Conservation (phyloP, 352 stramenopile species). For the Blastocystis sp. region DNA sequence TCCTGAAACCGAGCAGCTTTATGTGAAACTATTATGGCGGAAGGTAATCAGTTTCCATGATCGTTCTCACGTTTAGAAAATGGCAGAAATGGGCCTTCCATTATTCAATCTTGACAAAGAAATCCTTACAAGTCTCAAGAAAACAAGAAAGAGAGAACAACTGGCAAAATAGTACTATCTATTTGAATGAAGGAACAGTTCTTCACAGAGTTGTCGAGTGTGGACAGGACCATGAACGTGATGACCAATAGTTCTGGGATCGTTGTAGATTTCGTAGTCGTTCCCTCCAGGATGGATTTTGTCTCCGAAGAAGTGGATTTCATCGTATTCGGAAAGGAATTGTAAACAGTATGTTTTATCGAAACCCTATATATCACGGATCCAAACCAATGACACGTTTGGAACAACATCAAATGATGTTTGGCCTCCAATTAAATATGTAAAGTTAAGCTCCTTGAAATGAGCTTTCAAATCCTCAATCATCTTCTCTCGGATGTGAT, state of each 20-base stretch:
- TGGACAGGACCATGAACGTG: conserved; percentile 4
- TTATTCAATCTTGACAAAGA: conserved; percentile 38
- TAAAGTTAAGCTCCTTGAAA: conserved; percentile 26
- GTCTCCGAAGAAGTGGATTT: conserved; percentile 62
- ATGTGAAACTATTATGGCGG: conserved; percentile 30
- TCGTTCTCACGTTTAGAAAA: not conserved
- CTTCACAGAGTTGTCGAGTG: not conserved
- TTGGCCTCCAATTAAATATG: conserved; percentile 57
- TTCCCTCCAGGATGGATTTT: conserved; percentile 48
- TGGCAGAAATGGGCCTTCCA: not conserved
- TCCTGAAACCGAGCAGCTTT: not conserved
- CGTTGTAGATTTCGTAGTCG: conserved; percentile 46
- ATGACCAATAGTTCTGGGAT: conserved; percentile 44
- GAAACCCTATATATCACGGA: conserved; percentile 2
- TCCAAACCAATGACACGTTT: not conserved
- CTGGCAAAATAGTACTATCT: not conserved
- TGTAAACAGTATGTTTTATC: conserved; percentile 62
- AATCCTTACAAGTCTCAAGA: not conserved
- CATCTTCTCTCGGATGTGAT: conserved; percentile 50
- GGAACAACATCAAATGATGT: conserved; percentile 57
- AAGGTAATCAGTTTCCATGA: not conserved
- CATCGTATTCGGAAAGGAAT: conserved; percentile 30
- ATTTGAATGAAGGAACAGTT: conserved; percentile 27
- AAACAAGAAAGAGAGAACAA: conserved; percentile 55
- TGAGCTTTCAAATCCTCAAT: not conserved